A percentile compares a stretch with the other conserved stretches of the same genome.
phyloP scores from a whole-genome alignment of 164 flowering plant genomes.

The Euptelea pleiosperma region DNA sequence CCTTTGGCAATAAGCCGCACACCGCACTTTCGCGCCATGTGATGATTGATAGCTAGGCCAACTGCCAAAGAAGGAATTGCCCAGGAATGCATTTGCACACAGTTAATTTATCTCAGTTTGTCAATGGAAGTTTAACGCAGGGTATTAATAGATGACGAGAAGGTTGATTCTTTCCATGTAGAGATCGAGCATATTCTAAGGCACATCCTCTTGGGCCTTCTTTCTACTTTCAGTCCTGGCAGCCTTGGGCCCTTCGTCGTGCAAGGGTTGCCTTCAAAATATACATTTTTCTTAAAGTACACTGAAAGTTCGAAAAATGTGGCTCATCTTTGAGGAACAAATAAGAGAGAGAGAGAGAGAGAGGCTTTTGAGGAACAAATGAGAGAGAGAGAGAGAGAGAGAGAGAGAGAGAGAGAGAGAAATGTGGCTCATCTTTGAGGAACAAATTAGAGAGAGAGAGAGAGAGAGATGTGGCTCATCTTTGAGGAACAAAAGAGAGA shows the following conservation, averaged over 20 bases:
- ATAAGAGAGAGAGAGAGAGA: too few species aligned
- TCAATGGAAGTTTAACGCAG: neutral
- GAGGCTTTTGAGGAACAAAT: too few species aligned
- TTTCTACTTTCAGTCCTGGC: too few species aligned
- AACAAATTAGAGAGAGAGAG: too few species aligned
- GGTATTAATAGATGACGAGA: neutral
- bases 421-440: neutral
- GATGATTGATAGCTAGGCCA: neutral
- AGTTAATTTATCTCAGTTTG: neutral
- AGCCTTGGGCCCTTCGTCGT: too few species aligned
- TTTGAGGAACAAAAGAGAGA: too few species aligned
- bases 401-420: too few species aligned
- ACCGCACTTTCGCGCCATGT: neutral
- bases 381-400: too few species aligned
- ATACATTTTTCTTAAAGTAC: too few species aligned
- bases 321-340: neutral
- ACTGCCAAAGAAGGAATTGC: constrained; percentile 28
- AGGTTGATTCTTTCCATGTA: neutral
- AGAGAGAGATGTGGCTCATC: too few species aligned
- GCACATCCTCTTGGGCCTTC: neutral
- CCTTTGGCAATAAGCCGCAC: constrained; percentile 45
- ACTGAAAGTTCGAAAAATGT: too few species aligned
- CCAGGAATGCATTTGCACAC: constrained; percentile 21
- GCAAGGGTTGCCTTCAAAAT: too few species aligned
- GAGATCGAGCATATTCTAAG: neutral